phyloP scores from a whole-genome alignment of 495 filamentous ascomycete species.

The Letharia lupina region DNA sequence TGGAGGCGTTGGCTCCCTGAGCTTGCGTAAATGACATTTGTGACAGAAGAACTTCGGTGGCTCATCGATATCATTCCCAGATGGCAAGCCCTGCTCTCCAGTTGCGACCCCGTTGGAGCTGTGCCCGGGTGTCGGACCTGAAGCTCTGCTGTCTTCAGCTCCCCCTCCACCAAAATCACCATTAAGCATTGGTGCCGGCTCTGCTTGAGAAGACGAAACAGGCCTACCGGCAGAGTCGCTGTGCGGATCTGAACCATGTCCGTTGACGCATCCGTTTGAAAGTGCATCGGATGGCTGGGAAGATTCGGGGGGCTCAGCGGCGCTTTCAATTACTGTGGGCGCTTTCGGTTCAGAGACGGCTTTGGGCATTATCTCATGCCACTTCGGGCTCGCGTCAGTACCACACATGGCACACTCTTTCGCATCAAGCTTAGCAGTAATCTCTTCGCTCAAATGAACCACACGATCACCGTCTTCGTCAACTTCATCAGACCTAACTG shows the following conservation, averaged over 20 bases:
- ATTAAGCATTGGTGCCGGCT: not conserved
- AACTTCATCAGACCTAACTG: slow-evolving; percentile 27
- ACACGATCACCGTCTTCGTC: slow-evolving; percentile 27
- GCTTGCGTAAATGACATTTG: slow-evolving; percentile 44
- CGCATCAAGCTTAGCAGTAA: slow-evolving; percentile 12
- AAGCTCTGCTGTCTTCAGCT: slow-evolving; percentile 2
- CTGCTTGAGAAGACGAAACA: slow-evolving; percentile 6
- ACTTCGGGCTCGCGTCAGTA: slow-evolving; percentile 23
- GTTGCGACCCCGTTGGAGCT: slow-evolving; percentile 30
- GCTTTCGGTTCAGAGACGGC: slow-evolving; percentile 5
- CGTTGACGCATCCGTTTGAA: slow-evolving; percentile 10
- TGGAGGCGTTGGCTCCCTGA: slow-evolving; percentile 29
- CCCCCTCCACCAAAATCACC: slow-evolving; percentile 28
- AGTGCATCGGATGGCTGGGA: not conserved
- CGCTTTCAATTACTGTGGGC: slow-evolving; percentile 2
- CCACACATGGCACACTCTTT: slow-evolving; percentile 25
- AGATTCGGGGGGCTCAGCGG: not conserved
- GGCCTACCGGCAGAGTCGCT: not conserved
- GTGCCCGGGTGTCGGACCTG: slow-evolving; percentile 25
- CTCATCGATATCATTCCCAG: slow-evolving; percentile 13
- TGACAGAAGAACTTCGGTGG: slow-evolving; percentile 38
- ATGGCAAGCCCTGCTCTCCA: slow-evolving; percentile 26
- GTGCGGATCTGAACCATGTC: not conserved
- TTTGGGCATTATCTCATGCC: slow-evolving; percentile 22
- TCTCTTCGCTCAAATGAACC: slow-evolving; percentile 21